Base-by-base conservation (phyloP, 352 stramenopile genomes). In the Globisporangium ultimum region DNA sequence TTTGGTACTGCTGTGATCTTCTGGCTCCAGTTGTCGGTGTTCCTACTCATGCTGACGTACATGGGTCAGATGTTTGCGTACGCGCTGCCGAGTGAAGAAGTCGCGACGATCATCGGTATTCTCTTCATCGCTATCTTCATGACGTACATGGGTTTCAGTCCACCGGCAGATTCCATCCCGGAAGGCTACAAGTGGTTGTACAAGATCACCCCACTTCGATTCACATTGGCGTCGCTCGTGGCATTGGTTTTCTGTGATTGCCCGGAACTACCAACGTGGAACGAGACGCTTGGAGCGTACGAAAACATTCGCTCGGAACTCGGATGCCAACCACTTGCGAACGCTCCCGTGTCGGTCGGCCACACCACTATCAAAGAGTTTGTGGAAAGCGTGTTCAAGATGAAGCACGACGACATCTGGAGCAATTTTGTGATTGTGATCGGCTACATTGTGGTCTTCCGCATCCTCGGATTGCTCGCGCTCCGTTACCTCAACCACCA, bases 111-210 rank as follows among this genome's bases (percentile, higher is more conserved):
- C 48, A 63, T 66, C 28, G 58, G 51, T 32, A 43, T 59, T 22
- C 48, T 71, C 18, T 20, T 80, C n/a, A 70, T 72, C 58, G 61
- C 70, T 38, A 65, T 86, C 58, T 82, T 82, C 62, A 61, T 81
- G 34, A 49, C 78, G 1, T 78, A 84, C 63, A 71, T 71, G 58
- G 77, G 75, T 14, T 80, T 77, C 64, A 72, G 71, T 42, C 70
- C 70, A 3, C 67, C 70, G 17, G 42, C 64, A 3, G 36, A 20
- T 3, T 17, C 45, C 6, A 74, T 78, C 46, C 66, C 70, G 6
- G 64, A 17, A 18, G 49, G 49, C 32, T 55, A 55, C 49, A 5
- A 40, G 8, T 55, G 49, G 49, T 18, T 55, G n/a, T 69, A 69
- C 58, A 54, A 60, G 42, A 67, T 74, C 42, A 68, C 28, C 13